phyloP scores from a whole-genome alignment of 805 yeast genomes.

The Blastobotrys peoriensis region DNA sequence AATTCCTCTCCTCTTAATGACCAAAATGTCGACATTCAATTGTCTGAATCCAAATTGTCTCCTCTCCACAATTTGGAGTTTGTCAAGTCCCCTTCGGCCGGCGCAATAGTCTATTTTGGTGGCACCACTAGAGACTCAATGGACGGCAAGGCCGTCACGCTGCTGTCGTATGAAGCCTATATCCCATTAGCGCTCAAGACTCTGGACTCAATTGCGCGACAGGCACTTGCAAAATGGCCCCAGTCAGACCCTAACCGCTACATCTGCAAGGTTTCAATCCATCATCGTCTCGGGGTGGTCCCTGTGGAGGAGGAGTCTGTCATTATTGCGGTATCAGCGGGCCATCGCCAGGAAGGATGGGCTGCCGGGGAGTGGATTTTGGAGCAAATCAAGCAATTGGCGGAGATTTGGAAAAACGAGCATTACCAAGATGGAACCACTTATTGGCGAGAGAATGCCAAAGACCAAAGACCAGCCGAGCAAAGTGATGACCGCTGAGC shows the following conservation, averaged over 20 bases:
- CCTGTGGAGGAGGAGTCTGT: conserved; percentile 45
- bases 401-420: conserved; percentile 50
- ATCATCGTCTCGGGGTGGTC: conserved; percentile 44
- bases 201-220: conserved; percentile 31
- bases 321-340: conserved; percentile 38
- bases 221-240: conserved; percentile 28
- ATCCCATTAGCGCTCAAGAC: conserved; percentile 37
- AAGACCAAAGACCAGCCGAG: background rate
- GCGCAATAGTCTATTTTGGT: conserved; percentile 45
- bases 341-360: conserved; percentile 47
- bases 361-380: conserved; percentile 39
- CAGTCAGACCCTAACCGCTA: conserved; percentile 10
- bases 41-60: background rate
- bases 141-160: conserved; percentile 36
- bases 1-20: background rate
- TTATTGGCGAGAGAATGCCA: conserved; percentile 39
- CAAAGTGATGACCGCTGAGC: conserved; percentile 18
- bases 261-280: conserved; percentile 36
- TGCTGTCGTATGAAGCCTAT: conserved; percentile 44
- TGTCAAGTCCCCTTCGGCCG: conserved; percentile 40
- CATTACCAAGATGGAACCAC: conserved; percentile 36
- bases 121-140: conserved; percentile 46
- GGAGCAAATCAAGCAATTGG: conserved; percentile 39
- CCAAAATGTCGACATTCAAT: background rate
- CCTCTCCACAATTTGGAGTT: conserved; percentile 25